A percentile compares a stretch with the other conserved stretches of the same genome.
Conservation (phyloP, 164 flowering plant species). For the Magnolia sinica region DNA sequence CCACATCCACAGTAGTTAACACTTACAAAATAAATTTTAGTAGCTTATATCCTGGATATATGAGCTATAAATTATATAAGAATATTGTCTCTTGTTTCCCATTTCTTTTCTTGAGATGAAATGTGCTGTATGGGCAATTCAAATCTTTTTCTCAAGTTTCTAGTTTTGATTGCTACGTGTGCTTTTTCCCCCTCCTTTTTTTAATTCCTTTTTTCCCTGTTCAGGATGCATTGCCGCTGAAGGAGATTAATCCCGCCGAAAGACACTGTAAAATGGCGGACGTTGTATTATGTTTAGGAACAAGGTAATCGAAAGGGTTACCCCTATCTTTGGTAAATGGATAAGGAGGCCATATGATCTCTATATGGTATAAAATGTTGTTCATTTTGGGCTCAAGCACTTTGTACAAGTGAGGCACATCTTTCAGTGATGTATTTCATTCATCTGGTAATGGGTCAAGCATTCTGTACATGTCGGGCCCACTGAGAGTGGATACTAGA, state of each 20-base stretch:
- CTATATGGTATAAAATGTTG: not conserved
- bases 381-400: not conserved
- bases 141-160: not conserved
- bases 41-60: no score
- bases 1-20: no score
- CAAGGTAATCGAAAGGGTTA: conserved; percentile 52
- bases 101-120: not conserved
- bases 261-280: conserved; percentile 89
- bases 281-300: conserved; percentile 85
- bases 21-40: no score
- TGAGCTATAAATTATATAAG: not conserved
- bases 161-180: no score
- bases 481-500: not conserved
- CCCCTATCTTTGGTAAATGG: not conserved
- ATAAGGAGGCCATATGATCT: not conserved
- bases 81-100: not conserved
- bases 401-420: not conserved
- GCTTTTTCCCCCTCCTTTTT: not conserved
- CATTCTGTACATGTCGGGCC: not conserved
- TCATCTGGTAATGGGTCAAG: not conserved
- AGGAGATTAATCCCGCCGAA: conserved; percentile 89
- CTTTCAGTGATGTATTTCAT: not conserved
- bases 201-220: not conserved
- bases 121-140: not conserved
- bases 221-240: conserved; percentile 85